Conservation (phyloP, 1,284 basidiomycete genomes). For the Sphaerobolus stellatus region DNA sequence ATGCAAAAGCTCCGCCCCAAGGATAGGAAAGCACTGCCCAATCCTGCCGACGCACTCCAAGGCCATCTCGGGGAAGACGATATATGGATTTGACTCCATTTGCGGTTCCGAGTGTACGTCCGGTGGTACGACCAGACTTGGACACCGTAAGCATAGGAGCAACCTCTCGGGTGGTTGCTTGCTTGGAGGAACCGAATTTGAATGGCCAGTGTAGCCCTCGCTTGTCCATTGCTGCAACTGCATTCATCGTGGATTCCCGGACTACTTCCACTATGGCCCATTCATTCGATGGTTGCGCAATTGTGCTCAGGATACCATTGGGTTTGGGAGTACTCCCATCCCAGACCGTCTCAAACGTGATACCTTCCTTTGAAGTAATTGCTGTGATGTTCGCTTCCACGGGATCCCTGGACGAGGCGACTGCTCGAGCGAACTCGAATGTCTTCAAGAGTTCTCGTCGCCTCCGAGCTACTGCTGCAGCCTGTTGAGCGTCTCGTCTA, state of each 20-base stretch:
- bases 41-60: slow-evolving; percentile 3
- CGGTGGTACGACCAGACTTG: slow-evolving; percentile 3
- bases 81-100: slow-evolving; percentile 10
- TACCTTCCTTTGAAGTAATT: no score
- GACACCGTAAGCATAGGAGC: neutral
- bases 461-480: neutral
- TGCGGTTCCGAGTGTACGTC: neutral
- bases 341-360: no score
- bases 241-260: neutral
- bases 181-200: neutral
- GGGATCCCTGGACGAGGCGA: no score
- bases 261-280: slow-evolving; percentile 6
- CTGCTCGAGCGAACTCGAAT: slow-evolving; percentile 1
- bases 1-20: neutral
- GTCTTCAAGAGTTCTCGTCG: neutral
- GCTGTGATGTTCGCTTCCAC: neutral
- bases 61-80: slow-evolving; percentile 4
- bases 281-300: neutral
- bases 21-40: neutral
- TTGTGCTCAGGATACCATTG: neutral
- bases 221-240: neutral
- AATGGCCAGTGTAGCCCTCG: neutral
- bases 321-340: neutral
- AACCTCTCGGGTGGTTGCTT: no score
- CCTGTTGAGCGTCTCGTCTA: neutral